A percentile compares a stretch with the other conserved stretches of the same genome.
phyloP scores from a whole-genome alignment of 2,329 filamentous ascomycete genomes.

The Phialemoniopsis sp. region DNA sequence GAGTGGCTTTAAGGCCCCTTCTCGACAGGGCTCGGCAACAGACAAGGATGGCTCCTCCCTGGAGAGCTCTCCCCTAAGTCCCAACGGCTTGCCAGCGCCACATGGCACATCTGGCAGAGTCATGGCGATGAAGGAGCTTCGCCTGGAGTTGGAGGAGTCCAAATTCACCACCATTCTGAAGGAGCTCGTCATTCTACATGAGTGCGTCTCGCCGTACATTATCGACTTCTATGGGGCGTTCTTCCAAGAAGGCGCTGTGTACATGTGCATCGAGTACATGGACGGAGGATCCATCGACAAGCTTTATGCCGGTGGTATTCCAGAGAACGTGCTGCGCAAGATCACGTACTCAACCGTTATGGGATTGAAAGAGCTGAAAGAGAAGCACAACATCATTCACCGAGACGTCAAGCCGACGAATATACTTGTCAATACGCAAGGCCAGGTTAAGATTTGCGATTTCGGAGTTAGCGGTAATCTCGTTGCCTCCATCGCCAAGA shows the following conservation, averaged over 20 bases:
- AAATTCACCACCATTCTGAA: conserved; percentile 98
- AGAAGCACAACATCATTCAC: conserved; percentile 98
- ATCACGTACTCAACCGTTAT: conserved; percentile 87
- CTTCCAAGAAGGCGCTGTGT: conserved; percentile 97
- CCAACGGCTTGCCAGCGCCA: conserved; percentile 11
- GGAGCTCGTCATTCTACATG: conserved; percentile 92
- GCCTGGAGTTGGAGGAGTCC: conserved; percentile 89
- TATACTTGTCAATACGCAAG: conserved; percentile 83
- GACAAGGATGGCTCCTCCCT: conserved; percentile 21
- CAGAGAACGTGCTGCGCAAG: conserved; percentile 82
- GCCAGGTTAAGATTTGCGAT: conserved; percentile 97
- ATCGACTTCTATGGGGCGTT: conserved; percentile 99
- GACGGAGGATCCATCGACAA: conserved; percentile 98
- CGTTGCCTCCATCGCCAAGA: conserved; percentile 95
- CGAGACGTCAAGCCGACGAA: conserved; percentile 99
- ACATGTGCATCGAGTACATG: conserved; percentile 99
- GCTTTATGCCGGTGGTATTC: conserved; percentile 84
- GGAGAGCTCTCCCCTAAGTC: conserved; percentile 19
- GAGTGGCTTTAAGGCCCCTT: conserved; percentile 38
- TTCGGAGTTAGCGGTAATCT: conserved; percentile 96
- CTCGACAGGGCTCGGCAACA: conserved; percentile 29
- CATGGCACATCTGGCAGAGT: conserved; percentile 64
- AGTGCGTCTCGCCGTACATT: conserved; percentile 92
- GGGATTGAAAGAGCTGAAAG: conserved; percentile 89
- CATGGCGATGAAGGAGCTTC: conserved; percentile 99